Evolutionary conservation across 2,329 filamentous ascomycete genomes (phyloP), one percentile per base, ranked within the genome.

Genomic region (Pseudogymnoascus sp.): DNA sequence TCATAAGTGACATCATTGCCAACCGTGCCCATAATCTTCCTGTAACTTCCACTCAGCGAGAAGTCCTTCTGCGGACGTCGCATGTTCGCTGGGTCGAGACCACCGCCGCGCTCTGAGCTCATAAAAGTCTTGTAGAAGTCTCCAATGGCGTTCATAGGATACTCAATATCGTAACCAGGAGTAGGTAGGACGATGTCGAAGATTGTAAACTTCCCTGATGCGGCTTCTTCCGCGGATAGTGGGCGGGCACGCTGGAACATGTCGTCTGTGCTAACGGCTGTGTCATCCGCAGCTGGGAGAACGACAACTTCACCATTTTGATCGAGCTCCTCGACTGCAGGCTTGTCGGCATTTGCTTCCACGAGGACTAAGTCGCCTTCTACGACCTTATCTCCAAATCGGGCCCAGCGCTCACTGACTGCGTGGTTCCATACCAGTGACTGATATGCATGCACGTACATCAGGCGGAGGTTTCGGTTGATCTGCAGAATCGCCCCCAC

Each of bases 361-460:
- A 71, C 39, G 6, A 73, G 59, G 9, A 73, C 66, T 9, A 99
- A 82, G 72, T 99, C 94, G 33, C 94, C 94, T 67, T 88, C 83
- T 12, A 96, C 81, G 14, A 97, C 90, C 60, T 80, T 81, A 62
- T 80, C 74, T 58, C 92, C 91, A 71, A 88, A 88, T 2, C 83
- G 76, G 41, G 85, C 82, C 88, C 91, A 96, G 53, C 94, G 88
- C 67, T 88, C 85, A 66, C 89, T 91, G 1, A 85, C 90, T 11
- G 85, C 89, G 66, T 85, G 83, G 75, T 99, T 99, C 93, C 93
- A 99, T 7, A 99, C 86, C 37, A 91, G 83, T 5, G 90, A 96
- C 73, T 99, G 94, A 75, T 97, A 97, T 4, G 94, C 93, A 73
- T 99, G 94, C 14, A 96, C 87, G 71, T 97, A 99, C 89, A 99